phyloP scores from a whole-genome alignment of 805 yeast species.

The Saccharomycopsis fibuligera region DNA sequence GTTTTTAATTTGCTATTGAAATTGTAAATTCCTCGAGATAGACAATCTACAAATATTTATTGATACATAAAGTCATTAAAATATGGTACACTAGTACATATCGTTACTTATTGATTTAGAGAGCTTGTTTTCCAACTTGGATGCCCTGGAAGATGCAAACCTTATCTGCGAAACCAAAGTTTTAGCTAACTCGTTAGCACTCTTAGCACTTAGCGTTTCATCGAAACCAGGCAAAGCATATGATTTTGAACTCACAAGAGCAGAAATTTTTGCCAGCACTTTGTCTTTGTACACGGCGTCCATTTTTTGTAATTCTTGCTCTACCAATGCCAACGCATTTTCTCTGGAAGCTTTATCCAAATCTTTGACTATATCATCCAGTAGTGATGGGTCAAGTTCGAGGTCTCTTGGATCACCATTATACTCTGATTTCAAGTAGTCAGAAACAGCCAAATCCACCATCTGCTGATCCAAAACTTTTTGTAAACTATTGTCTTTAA shows the following conservation, averaged over 20 bases:
- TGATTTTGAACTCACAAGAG: neutral
- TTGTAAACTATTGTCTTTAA: neutral
- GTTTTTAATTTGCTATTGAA: no score
- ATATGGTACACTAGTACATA: no score
- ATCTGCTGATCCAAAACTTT: conserved; percentile 28
- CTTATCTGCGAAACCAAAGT: neutral
- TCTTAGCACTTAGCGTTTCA: neutral
- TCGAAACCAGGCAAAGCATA: neutral
- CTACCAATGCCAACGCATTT: conserved; percentile 22
- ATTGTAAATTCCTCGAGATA: no score
- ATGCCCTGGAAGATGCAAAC: neutral
- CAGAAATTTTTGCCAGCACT: neutral
- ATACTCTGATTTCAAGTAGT: conserved; percentile 29
- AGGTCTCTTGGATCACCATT: conserved; percentile 13
- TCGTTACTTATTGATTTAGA: no score
- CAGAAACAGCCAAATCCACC: conserved; percentile 31
- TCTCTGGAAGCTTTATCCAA: conserved; percentile 28
- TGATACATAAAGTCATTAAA: no score
- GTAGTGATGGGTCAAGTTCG: conserved; percentile 22
- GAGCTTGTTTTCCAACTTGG: neutral
- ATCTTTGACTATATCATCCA: conserved; percentile 26
- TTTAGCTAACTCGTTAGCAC: neutral
- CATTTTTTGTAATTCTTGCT: no score
- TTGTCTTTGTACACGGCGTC: no score
- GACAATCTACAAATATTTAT: no score